Evolutionary conservation across 371 early-diverging fungal species (phyloP).

Genomic region (Mortierella sp.): DNA sequence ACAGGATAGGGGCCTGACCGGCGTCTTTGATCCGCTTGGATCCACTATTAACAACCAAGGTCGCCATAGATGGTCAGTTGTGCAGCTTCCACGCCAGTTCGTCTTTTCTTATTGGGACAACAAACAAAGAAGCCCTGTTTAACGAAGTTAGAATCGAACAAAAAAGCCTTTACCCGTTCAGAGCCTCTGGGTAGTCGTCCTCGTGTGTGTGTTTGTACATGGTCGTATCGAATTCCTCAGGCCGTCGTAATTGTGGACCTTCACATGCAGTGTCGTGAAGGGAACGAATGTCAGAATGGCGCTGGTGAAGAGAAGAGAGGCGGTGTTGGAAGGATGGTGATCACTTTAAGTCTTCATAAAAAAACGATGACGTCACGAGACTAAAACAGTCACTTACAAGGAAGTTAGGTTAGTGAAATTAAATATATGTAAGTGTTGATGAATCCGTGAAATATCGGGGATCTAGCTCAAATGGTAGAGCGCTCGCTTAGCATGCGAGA

Average conservation of each 20-base stretch:
- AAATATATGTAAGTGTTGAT: not conserved
- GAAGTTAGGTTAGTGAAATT: no score
- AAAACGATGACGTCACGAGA: no score
- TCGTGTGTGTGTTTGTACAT: conserved; percentile 2
- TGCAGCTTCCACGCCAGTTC: not conserved
- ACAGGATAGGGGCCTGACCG: not conserved
- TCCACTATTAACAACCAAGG: not conserved
- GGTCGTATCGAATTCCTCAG: not conserved
- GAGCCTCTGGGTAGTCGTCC: not conserved
- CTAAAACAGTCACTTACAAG: no score
- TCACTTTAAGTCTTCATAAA: no score
- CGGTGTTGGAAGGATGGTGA: not conserved
- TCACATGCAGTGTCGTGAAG: not conserved
- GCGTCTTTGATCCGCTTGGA: conserved; percentile 1
- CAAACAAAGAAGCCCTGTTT: not conserved
- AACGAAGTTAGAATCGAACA: not conserved
- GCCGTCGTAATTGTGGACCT: conserved; percentile 4
- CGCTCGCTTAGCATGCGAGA: not conserved
- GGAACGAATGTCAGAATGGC: not conserved
- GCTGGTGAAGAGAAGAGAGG: not conserved
- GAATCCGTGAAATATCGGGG: no score
- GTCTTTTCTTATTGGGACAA: not conserved
- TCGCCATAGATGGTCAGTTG: not conserved
- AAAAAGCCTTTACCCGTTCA: not conserved
- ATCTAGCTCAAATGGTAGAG: conserved; percentile 27